These are phyloP conservation scores for Metschnikowia santaceciliae DNA, from an alignment of 805 yeast genomes.

Conservation along the genomic window DNA sequence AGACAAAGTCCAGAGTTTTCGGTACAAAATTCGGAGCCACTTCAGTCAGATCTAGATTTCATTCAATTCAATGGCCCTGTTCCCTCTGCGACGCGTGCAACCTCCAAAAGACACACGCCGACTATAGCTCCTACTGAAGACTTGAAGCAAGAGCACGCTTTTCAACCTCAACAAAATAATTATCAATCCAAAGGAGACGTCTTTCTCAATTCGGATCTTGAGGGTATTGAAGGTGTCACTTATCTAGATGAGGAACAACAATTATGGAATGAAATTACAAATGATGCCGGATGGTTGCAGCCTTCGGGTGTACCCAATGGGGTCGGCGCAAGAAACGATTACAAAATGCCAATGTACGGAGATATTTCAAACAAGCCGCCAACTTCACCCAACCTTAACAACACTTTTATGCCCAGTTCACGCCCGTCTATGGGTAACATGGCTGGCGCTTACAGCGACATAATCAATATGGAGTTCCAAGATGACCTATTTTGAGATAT, in stretches of 20 bases:
- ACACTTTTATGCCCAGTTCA: constrained; percentile 2
- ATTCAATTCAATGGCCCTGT: constrained; percentile 22
- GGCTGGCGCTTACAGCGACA: constrained; percentile 34
- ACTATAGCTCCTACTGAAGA: constrained; percentile 18
- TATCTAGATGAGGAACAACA: constrained; percentile 43
- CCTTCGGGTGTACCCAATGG: constrained; percentile 13
- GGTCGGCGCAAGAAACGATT: constrained; percentile 3
- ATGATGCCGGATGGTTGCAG: constrained; percentile 71
- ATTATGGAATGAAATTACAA: constrained; percentile 74
- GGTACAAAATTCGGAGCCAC: constrained; percentile 17
- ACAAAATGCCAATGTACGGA: constrained; percentile 2
- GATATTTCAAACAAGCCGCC: constrained; percentile 3
- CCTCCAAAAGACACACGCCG: constrained; percentile 18
- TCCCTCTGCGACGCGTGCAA: constrained; percentile 17
- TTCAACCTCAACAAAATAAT: constrained; percentile 1
- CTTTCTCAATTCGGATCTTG: constrained; percentile 34
- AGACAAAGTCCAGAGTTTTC: constrained; percentile 12
- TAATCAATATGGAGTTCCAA: constrained; percentile 38
- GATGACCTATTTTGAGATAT: constrained; percentile 8
- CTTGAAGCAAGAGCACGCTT: constrained; percentile 16
- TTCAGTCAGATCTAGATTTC: constrained; percentile 22
- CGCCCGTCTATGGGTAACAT: constrained; percentile 13
- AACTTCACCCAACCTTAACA: neutral
- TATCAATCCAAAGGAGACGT: constrained; percentile 22
- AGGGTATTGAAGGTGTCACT: constrained; percentile 42